A percentile compares a stretch with the other conserved stretches of the same genome.
Evolutionary conservation across 2,329 filamentous ascomycete genomes (phyloP).

Genomic region (Sporothrix schenckii): DNA sequence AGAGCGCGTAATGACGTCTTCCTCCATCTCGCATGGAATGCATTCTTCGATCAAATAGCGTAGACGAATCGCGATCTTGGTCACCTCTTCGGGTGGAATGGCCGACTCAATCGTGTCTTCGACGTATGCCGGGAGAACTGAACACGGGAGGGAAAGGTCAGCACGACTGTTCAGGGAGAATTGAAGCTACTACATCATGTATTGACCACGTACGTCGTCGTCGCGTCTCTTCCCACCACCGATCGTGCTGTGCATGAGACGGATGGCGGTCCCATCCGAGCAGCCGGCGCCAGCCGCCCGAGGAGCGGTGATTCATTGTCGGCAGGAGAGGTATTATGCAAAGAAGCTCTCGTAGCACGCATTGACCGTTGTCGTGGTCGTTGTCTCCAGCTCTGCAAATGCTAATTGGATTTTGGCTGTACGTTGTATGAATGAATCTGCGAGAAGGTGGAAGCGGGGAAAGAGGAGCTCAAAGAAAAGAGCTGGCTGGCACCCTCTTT

Average conservation of each 20-base stretch:
- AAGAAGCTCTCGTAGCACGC: background rate
- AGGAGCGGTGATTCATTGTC: constrained; percentile 28
- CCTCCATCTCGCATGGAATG: constrained; percentile 86
- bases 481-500: constrained; percentile 25
- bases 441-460: background rate
- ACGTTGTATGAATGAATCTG: background rate
- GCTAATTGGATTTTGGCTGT: background rate
- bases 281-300: constrained; percentile 38
- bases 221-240: constrained; percentile 42
- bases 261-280: constrained; percentile 43
- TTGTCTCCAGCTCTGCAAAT: background rate
- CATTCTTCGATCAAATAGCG: constrained; percentile 89
- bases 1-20: constrained; percentile 71
- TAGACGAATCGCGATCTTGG: constrained; percentile 83
- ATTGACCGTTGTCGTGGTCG: background rate
- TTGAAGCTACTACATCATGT: background rate
- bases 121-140: constrained; percentile 68
- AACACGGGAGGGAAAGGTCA: background rate
- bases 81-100: constrained; percentile 77
- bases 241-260: constrained; percentile 37
- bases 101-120: constrained; percentile 64
- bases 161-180: background rate
- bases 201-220: constrained; percentile 38
- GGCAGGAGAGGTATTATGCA: background rate
- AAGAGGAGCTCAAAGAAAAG: background rate